A percentile compares a stretch with the other conserved stretches of the same genome.
Evolutionary conservation across 2,329 filamentous ascomycete genomes (phyloP).

Genomic region (Fusarium torreyae): DNA sequence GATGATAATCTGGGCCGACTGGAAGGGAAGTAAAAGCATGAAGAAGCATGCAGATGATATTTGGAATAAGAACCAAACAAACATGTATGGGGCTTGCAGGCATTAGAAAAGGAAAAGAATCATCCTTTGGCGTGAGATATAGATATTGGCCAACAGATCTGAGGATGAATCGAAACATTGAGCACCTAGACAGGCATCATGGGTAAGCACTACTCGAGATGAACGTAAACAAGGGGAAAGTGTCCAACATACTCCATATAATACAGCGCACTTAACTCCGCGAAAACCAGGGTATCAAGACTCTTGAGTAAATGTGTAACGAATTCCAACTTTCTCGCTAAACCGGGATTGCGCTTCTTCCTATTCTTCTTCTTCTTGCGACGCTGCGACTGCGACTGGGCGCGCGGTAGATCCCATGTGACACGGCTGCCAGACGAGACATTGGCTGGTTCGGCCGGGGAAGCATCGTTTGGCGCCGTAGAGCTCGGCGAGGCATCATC

Average conservation of each 20-base stretch:
- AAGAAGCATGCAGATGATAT: conserved; percentile 72
- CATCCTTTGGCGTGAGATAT: conserved; percentile 75
- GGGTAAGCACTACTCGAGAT: conserved; percentile 30
- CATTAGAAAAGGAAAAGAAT: conserved; percentile 68
- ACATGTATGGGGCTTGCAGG: conserved; percentile 71
- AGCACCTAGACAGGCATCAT: conserved; percentile 65
- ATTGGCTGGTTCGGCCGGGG: conserved; percentile 33
- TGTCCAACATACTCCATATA: conserved; percentile 75
- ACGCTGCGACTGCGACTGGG: conserved; percentile 52
- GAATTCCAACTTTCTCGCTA: conserved; percentile 73
- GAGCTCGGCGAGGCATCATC: conserved; percentile 64
- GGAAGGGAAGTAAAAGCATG: conserved; percentile 71
- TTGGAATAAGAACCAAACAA: conserved; percentile 71
- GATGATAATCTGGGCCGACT: conserved; percentile 71
- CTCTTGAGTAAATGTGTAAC: conserved; percentile 72
- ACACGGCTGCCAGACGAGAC: conserved; percentile 36
- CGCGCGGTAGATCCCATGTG: conserved; percentile 36
- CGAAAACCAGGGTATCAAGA: conserved; percentile 75
- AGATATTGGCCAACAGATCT: conserved; percentile 73
- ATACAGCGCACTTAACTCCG: conserved; percentile 76
- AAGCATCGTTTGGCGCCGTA: conserved; percentile 54
- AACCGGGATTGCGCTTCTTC: conserved; percentile 58
- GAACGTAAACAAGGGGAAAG: background rate
- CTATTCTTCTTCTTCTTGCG: conserved; percentile 56
- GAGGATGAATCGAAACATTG: conserved; percentile 73